A percentile compares a stretch with the other conserved stretches of the same genome.
These are phyloP conservation scores for Huntiella bhutanensis DNA, from an alignment of 2,329 filamentous ascomycete species.

Conservation along the genomic window DNA sequence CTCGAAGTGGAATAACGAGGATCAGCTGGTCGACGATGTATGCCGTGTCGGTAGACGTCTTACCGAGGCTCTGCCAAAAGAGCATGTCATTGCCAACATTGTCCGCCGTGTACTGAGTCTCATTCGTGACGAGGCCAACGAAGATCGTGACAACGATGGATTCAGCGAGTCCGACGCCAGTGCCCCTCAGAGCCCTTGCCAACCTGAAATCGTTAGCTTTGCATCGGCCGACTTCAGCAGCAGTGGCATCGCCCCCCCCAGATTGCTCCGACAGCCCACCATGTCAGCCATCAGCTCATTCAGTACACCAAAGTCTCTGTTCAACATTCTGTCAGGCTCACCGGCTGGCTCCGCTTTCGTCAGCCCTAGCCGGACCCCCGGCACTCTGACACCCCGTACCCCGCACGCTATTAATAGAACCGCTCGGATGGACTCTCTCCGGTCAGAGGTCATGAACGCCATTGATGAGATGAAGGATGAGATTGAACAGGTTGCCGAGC, in stretches of 20 bases:
- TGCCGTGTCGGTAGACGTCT: slow-evolving; percentile 60
- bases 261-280: slow-evolving; percentile 18
- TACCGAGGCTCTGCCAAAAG: slow-evolving; percentile 66
- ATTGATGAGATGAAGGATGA: slow-evolving; percentile 95
- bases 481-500: slow-evolving; percentile 77
- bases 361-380: slow-evolving; percentile 30
- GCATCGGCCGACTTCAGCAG: slow-evolving; percentile 12
- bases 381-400: slow-evolving; percentile 30
- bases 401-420: slow-evolving; percentile 15
- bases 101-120: slow-evolving; percentile 76
- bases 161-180: slow-evolving; percentile 31
- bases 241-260: slow-evolving; percentile 9
- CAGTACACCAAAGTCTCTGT: slow-evolving; percentile 56
- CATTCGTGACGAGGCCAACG: slow-evolving; percentile 77
- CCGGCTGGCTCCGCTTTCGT: slow-evolving; percentile 43
- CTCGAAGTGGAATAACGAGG: slow-evolving; percentile 59
- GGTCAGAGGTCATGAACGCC: slow-evolving; percentile 79
- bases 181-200: slow-evolving; percentile 19
- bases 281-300: slow-evolving; percentile 45
- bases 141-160: slow-evolving; percentile 46
- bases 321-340: slow-evolving; percentile 46
- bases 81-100: slow-evolving; percentile 88
- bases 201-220: slow-evolving; percentile 18
- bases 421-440: slow-evolving; percentile 43
- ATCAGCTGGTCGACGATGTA: slow-evolving; percentile 62